Base-by-base conservation (phyloP, 371 early-diverging fungal genomes). In the Blakeslea trispora region DNA sequence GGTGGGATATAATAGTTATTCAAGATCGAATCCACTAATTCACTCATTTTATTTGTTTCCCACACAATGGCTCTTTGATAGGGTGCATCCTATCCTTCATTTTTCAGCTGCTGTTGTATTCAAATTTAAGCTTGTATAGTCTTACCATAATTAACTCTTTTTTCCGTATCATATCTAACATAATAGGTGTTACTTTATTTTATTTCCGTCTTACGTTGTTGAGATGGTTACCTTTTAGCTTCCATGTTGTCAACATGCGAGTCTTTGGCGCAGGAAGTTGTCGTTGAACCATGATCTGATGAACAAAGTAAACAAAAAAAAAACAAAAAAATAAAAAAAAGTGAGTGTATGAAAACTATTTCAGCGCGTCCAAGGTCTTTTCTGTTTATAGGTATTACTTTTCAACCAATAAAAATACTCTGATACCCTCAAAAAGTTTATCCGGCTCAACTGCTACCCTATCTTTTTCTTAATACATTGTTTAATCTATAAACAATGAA, bases 61-160 rank as follows among this genome's bases (percentile, higher is more conserved):
- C 76, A 72, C 4, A 70, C 68, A 17, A 72, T 50, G 10, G 63
- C 76, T 57, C 76, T 61, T 57, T 74, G 75, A 24, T 74, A 74
- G 1, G 63, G 64, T 18, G 75, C 69, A 24, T 74, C 64, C 75
- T 74, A 64, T 28, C 5, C 28, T 28, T 28, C 7, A 5, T 28
- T 28, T 28, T 28, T 28, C 7, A 7, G 3, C 7, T 28, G 3
- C 28, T 14, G 5, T 35, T 23, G 1, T 5, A 19, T 37, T 0
- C 23, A 31, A 15, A 19, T 32, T 6, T 15, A 32, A 32, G 14
- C 41, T 14, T n/a, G 15, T 31, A 5, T 24, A 9, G 6, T 2
- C 28, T 49, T 55, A 61, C 61, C 40, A 61, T 22, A n/a, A 18
- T 40, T 9, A 61, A 32, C 6, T 40, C 19, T 24, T 42, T 40